Percentiles rank a stretch among this genome's conserved stretches.
These are phyloP conservation scores for Trichosporon ovoides DNA, from an alignment of 1,284 basidiomycete genomes.

Conservation along the genomic window DNA sequence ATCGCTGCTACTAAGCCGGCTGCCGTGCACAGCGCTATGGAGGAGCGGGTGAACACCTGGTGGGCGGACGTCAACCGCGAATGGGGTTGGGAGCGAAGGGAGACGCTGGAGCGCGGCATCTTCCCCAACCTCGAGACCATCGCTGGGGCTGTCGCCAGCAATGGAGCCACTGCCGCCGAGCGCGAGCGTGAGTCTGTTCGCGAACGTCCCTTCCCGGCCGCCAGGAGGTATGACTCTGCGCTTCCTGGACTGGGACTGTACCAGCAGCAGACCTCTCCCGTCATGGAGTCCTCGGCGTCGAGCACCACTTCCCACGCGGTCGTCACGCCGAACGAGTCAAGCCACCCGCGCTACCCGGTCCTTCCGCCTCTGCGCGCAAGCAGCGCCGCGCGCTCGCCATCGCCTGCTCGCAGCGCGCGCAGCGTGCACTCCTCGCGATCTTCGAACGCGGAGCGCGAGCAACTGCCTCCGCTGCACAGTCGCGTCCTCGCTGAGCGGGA, in stretches of 20 bases:
- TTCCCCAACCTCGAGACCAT: conserved; percentile 19
- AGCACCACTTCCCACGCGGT: conserved; percentile 10
- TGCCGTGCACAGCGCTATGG: conserved; percentile 23
- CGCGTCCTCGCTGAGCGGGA: not conserved
- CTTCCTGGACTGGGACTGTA: not conserved
- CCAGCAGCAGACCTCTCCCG: conserved; percentile 11
- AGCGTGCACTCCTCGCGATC: conserved; percentile 4
- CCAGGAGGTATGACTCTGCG: not conserved
- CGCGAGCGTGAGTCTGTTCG: not conserved
- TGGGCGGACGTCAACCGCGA: conserved; percentile 37
- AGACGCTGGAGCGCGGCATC: conserved; percentile 27
- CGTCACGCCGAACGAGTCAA: conserved; percentile 8
- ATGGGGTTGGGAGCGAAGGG: conserved; percentile 39
- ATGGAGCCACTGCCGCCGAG: not conserved
- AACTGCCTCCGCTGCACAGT: not conserved
- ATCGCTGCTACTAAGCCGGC: conserved; percentile 23
- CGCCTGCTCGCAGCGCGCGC: conserved; percentile 5
- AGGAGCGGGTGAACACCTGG: conserved; percentile 36
- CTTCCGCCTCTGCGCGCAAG: conserved; percentile 27
- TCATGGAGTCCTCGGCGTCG: conserved; percentile 7
- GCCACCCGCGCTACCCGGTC: conserved; percentile 17
- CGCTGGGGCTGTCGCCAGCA: not conserved
- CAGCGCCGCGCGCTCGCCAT: conserved; percentile 17
- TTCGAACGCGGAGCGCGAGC: not conserved
- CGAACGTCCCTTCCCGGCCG: not conserved